Evolutionary conservation across 2,329 filamentous ascomycete genomes (phyloP), one percentile per base, ranked within the genome.

Genomic region (Rosellinia necatrix): DNA sequence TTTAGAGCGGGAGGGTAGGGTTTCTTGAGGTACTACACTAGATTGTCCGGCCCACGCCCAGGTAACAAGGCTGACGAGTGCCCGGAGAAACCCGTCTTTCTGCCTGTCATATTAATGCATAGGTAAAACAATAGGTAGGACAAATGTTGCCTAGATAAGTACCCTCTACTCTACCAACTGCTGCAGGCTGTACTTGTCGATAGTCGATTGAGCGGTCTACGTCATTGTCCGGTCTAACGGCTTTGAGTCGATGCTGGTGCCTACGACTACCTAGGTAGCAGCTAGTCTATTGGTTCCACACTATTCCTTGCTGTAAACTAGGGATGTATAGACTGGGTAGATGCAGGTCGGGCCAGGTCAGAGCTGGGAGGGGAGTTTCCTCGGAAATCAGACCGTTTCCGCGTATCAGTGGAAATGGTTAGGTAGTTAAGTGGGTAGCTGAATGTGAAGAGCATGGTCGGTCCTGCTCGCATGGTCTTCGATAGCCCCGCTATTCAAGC

Each of bases 251-350:
- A 19, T 3, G 15, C 40, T 35, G 25, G 34, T 19, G 40, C 34
- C 34, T 41, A 50, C 46, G 46, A 29, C 15, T 43, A 30, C 27
- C 27, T 30, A 30, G 27, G 27, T 30, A 30, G 27, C 12, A 30
- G 27, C n/a, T 13, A 38, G 37, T 41, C 34, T 27, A 53, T 53
- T 53, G 49, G 49, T 24, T 22, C 41, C n/a, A n/a, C n/a, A n/a
- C n/a, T n/a, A n/a, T n/a, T 56, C 22, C 37, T 6, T 21, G n/a
- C 29, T 35, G n/a, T n/a, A n/a, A n/a, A n/a, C n/a, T n/a, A n/a
- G n/a, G n/a, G n/a, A n/a, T 24, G 38, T 41, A 21, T 41, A 10
- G 30, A 15, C 19, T 15, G 43, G 9, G 34, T 29, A 13, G 37
- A 37, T 54, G 52, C 52, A 55, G 25, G 37, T 44, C 15, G 49